Evolutionary conservation across 1,139 yeast genomes (phyloP).

Genomic region (Eremothecium cymbalariae): DNA sequence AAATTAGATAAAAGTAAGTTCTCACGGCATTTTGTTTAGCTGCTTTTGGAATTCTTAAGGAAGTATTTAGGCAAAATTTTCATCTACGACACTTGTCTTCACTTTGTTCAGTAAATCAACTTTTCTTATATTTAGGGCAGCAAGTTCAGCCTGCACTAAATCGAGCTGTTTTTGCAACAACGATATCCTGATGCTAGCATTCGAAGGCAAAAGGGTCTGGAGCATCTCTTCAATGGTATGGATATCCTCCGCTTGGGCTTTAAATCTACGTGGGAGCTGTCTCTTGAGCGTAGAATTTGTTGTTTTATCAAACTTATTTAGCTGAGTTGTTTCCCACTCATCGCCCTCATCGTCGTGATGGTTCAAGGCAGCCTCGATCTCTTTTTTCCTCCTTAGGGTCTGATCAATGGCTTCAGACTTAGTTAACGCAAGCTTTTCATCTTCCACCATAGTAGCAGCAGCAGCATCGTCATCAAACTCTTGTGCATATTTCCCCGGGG

Average conservation of each 20-base stretch:
- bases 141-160: not conserved
- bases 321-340: slow-evolving; percentile 10
- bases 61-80: too few relatives aligned
- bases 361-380: slow-evolving; percentile 5
- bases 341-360: slow-evolving; percentile 2
- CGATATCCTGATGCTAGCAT: too few relatives aligned
- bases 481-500: too few relatives aligned
- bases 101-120: too few relatives aligned
- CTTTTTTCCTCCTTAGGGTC: not conserved
- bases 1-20: too few relatives aligned
- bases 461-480: too few relatives aligned
- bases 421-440: slow-evolving; percentile 1
- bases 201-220: too few relatives aligned
- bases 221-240: too few relatives aligned
- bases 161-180: slow-evolving; percentile 1
- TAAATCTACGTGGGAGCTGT: slow-evolving; percentile 8
- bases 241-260: too few relatives aligned
- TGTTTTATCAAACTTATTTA: slow-evolving; percentile 5
- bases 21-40: too few relatives aligned
- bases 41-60: too few relatives aligned
- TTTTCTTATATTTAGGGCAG: not conserved
- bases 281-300: not conserved
- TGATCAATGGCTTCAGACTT: not conserved
- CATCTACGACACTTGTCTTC: too few relatives aligned
- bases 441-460: not conserved